phyloP scores from a whole-genome alignment of 495 filamentous ascomycete genomes.

The Penicillium argentinense region DNA sequence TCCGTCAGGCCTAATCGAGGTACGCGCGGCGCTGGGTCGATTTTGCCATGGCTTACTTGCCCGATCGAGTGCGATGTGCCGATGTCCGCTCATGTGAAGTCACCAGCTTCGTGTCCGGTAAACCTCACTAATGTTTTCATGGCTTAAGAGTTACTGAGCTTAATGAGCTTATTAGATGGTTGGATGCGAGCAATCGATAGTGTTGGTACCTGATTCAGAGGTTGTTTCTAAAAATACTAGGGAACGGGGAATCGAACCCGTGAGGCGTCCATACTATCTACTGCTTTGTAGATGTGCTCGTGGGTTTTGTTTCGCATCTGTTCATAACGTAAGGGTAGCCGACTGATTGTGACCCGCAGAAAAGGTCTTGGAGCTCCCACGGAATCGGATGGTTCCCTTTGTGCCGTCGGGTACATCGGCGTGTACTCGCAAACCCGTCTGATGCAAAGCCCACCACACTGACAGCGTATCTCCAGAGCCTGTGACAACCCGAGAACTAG shows the following conservation, averaged over 20 bases:
- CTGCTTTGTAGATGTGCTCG: too few relatives aligned
- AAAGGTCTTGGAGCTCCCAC: neutral
- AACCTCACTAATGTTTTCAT: too few relatives aligned
- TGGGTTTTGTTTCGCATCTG: too few relatives aligned
- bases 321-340: neutral
- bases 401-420: neutral
- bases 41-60: too few relatives aligned
- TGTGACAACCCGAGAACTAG: conserved; percentile 2
- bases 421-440: neutral
- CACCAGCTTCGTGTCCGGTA: too few relatives aligned
- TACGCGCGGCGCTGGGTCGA: neutral
- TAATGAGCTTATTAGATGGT: too few relatives aligned
- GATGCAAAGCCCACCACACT: neutral
- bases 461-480: neutral
- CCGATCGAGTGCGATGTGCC: neutral
- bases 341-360: neutral
- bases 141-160: too few relatives aligned
- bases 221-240: too few relatives aligned
- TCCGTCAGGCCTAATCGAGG: neutral
- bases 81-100: neutral
- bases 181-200: too few relatives aligned
- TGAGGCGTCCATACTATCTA: too few relatives aligned
- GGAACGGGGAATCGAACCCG: too few relatives aligned
- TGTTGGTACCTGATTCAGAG: too few relatives aligned
- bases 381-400: neutral